phyloP scores from a whole-genome alignment of 2,329 filamentous ascomycete species.

The Talaromyces sp. region DNA sequence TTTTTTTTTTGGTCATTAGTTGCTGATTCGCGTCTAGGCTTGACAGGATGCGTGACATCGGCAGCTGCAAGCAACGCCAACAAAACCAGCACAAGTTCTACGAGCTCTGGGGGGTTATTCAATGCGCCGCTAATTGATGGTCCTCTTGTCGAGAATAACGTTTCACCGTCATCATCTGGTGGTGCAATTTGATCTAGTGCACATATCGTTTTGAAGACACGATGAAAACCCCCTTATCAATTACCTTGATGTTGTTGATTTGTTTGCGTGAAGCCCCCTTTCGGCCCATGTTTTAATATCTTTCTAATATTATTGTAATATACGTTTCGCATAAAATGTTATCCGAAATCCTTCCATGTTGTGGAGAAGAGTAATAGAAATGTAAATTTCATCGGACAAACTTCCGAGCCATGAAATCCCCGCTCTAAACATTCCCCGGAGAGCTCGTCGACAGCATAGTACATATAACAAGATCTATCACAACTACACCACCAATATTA shows the following conservation, averaged over 20 bases:
- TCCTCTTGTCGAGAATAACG: background rate
- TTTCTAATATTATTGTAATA: background rate
- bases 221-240: background rate
- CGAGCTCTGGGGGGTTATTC: background rate
- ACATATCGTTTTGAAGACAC: background rate
- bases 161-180: background rate
- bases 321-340: background rate
- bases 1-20: background rate
- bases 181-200: background rate
- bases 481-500: background rate
- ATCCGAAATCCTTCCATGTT: background rate
- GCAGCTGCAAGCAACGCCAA: constrained; percentile 7
- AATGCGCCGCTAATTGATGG: background rate
- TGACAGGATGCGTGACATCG: constrained; percentile 2
- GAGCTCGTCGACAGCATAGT: background rate
- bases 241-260: background rate
- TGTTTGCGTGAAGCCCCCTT: background rate
- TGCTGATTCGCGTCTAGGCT: background rate
- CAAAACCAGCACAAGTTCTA: constrained; percentile 3
- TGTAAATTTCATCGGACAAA: background rate
- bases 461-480: background rate
- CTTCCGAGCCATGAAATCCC: background rate
- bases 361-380: background rate
- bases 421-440: background rate
- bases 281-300: background rate